Evolutionary conservation across 2,329 filamentous ascomycete species (phyloP), one percentile per base, ranked within the genome.

Genomic region (Monilinia fructicola): DNA sequence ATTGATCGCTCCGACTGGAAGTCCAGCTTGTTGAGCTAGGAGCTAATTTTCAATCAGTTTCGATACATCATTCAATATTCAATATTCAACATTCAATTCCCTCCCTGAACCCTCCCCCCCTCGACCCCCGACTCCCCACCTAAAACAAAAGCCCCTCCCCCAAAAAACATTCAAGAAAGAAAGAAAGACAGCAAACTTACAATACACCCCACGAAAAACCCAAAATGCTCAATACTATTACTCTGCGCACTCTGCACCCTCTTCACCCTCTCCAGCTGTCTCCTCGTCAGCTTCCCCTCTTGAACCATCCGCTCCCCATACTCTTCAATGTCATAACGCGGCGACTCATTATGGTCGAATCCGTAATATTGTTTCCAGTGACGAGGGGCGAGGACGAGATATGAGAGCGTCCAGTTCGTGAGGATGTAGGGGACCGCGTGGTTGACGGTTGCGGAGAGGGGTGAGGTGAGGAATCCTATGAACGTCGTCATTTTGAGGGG

Each of bases 181-280:
- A 54, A 21, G 2, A 21, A n/a, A 35, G 21, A 14, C 9, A 35
- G 5, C n/a, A n/a, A n/a, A 23, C 53, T 23, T 31, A 56, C 54
- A 26, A 56, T 26, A 42, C 54, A 42, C 38, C 54, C 35, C n/a
- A 35, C 14, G 18, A 56, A 56, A 10, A 56, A 42, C 7, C n/a
- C 54, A 42, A 56, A 56, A 56, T 56, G 35, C 0, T 56, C 54
- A 21, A 56, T 42, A 26, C 54, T 42, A 56, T 42, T 42, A 42
- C 38, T 26, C 54, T 40, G 38, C 38, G 54, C 54, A 18, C 54
- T 56, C n/a, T 56, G 35, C 23, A 56, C 54, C 54, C 54, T 56
- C 54, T 56, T 42, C 9, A 56, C 23, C 2, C 54, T 16, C 12
- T 42, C 35, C 38, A 56, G 28, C 16, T 42, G 54, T 18, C 38